phyloP scores from a whole-genome alignment of 129 eudicot genomes.

The Tagetes erecta region DNA sequence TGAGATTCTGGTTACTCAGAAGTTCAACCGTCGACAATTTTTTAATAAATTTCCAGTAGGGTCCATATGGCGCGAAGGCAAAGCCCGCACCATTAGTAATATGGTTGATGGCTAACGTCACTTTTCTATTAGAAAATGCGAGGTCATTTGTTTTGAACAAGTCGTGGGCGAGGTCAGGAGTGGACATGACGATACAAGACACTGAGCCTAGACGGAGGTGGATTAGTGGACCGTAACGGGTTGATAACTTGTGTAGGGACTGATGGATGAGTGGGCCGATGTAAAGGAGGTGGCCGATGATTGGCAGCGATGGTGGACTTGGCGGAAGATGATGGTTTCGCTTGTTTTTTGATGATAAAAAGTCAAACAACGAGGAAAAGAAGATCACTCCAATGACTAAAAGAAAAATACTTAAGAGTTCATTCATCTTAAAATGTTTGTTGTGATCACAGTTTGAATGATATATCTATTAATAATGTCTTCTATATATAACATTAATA shows the following conservation, averaged over 20 bases:
- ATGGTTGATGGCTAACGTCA: conserved; percentile 39
- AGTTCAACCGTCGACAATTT: conserved; percentile 38
- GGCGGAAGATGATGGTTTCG: conserved; percentile 44
- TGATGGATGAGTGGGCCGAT: conserved; percentile 59
- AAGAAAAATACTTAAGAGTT: background rate
- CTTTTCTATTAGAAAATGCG: conserved; percentile 38
- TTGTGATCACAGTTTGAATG: too few relatives aligned
- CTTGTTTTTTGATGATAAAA: background rate
- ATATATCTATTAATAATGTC: too few relatives aligned
- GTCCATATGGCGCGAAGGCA: too few relatives aligned
- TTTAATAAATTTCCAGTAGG: too few relatives aligned
- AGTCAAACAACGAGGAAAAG: background rate
- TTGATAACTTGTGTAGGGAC: conserved; percentile 41
- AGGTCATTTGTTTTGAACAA: conserved; percentile 52
- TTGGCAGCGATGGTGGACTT: conserved; percentile 50
- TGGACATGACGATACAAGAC: conserved; percentile 40
- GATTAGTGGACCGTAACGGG: conserved; percentile 48
- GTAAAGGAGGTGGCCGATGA: conserved; percentile 62
- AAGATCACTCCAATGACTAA: background rate
- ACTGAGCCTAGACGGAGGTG: conserved; percentile 53
- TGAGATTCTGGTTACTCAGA: conserved; percentile 37
- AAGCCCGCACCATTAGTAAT: conserved; percentile 40
- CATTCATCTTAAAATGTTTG: too few relatives aligned
- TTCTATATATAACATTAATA: too few relatives aligned
- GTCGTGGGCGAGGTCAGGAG: conserved; percentile 51